Evolutionary conservation across 805 yeast genomes (phyloP).

Genomic region (Komagataella populi): DNA sequence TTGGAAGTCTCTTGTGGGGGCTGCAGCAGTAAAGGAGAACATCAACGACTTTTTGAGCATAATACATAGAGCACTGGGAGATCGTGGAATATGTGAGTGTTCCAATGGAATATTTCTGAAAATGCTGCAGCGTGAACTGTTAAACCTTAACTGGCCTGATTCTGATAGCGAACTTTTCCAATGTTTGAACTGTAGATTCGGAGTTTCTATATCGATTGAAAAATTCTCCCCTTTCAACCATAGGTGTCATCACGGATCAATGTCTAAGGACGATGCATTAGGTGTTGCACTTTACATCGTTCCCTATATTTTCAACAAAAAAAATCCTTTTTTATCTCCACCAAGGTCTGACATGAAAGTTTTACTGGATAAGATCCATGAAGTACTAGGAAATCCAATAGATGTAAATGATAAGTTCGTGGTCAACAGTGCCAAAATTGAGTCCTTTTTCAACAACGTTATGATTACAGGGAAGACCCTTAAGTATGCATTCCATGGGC

Average conservation of each 20-base stretch:
- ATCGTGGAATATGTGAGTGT: conserved; percentile 52
- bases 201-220: conserved; percentile 46
- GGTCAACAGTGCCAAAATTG: conserved; percentile 30
- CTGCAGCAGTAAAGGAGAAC: not conserved
- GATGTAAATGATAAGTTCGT: conserved; percentile 24
- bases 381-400: conserved; percentile 58
- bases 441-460: conserved; percentile 31
- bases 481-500: conserved; percentile 39
- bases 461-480: conserved; percentile 10
- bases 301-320: conserved; percentile 37
- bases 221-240: conserved; percentile 58
- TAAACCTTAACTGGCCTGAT: conserved; percentile 23
- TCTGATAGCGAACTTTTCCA: conserved; percentile 67
- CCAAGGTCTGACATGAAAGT: conserved; percentile 62
- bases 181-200: conserved; percentile 66
- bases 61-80: conserved; percentile 66
- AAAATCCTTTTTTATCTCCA: conserved; percentile 43
- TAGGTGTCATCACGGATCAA: conserved; percentile 23
- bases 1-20: conserved; percentile 7
- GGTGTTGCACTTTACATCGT: conserved; percentile 30
- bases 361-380: conserved; percentile 58
- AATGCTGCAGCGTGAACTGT: conserved; percentile 40
- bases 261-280: conserved; percentile 24
- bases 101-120: conserved; percentile 49
- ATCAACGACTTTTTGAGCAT: conserved; percentile 36